Conservation (phyloP, 176 grass and related monocot genomes). For the Luzula sylvatica region DNA sequence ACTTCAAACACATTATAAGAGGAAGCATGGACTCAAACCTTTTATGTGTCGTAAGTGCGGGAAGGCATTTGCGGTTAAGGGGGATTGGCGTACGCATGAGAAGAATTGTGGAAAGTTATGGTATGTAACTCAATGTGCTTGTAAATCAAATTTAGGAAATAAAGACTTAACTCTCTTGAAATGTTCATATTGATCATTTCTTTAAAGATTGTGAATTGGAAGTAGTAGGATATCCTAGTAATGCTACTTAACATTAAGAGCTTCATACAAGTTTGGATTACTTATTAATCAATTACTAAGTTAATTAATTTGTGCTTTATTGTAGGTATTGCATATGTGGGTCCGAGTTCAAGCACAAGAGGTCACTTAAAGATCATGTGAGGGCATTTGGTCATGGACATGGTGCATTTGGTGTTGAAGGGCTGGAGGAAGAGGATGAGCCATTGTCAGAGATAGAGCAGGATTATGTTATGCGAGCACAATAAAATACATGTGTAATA, state of each 20-base stretch:
- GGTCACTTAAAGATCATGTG: slow-evolving; percentile 94
- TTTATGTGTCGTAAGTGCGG: slow-evolving; percentile 96
- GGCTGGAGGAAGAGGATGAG: slow-evolving; percentile 57
- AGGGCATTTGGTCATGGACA: slow-evolving; percentile 77
- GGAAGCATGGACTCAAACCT: slow-evolving; percentile 96
- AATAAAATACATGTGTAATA: slow-evolving; percentile 6
- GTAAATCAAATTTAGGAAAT: no score
- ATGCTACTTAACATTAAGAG: no score
- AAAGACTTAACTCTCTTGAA: no score
- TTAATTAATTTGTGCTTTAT: background rate
- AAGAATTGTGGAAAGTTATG: slow-evolving; percentile 99
- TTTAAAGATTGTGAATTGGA: no score
- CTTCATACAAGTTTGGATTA: no score
- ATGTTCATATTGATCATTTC: no score
- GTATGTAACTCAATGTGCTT: slow-evolving; percentile 5
- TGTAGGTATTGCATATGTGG: slow-evolving; percentile 80
- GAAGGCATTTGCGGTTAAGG: slow-evolving; percentile 93
- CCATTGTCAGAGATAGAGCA: slow-evolving; percentile 72
- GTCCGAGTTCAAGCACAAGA: slow-evolving; percentile 99
- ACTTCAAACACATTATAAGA: slow-evolving; percentile 98
- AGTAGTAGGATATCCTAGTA: no score
- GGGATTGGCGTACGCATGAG: slow-evolving; percentile 98
- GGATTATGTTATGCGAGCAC: slow-evolving; percentile 27
- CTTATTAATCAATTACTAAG: no score
- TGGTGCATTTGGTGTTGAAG: slow-evolving; percentile 49